Percentiles rank a stretch among this genome's conserved stretches.
These are phyloP conservation scores for Penicillium aurantiogriseum DNA, from an alignment of 2,329 filamentous ascomycete species.

Conservation along the genomic window DNA sequence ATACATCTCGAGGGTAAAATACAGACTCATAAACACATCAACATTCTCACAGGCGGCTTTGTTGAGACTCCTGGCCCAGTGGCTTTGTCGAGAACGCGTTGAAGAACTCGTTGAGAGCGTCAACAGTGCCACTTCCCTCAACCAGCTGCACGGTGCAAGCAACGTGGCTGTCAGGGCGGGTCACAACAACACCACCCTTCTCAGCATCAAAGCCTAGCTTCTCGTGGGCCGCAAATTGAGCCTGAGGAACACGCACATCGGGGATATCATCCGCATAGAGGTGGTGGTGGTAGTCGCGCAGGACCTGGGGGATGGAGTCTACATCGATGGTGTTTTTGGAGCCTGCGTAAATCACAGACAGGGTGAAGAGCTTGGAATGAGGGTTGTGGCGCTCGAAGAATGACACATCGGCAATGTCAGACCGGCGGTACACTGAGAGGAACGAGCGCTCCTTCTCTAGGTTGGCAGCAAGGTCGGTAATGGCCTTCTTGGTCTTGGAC, in stretches of 20 bases:
- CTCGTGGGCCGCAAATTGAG: slow-evolving; percentile 72
- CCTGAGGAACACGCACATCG: slow-evolving; percentile 67
- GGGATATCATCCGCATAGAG: slow-evolving; percentile 83
- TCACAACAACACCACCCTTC: slow-evolving; percentile 75
- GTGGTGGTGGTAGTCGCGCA: slow-evolving; percentile 75
- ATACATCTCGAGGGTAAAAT: slow-evolving; percentile 19
- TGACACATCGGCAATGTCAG: slow-evolving; percentile 61
- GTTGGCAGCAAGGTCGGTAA: slow-evolving; percentile 67
- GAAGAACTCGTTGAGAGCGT: slow-evolving; percentile 83
- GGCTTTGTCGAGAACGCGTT: slow-evolving; percentile 65
- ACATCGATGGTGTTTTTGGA: slow-evolving; percentile 71
- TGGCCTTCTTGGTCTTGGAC: slow-evolving; percentile 57
- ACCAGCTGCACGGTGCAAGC: slow-evolving; percentile 70
- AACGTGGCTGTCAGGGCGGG: slow-evolving; percentile 84
- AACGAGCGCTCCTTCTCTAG: slow-evolving; percentile 69
- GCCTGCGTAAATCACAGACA: slow-evolving; percentile 72
- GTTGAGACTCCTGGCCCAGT: slow-evolving; percentile 34
- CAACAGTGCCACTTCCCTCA: slow-evolving; percentile 74
- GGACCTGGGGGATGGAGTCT: slow-evolving; percentile 64
- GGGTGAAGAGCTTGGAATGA: slow-evolving; percentile 76
- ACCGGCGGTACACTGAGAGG: slow-evolving; percentile 63
- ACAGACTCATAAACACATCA: slow-evolving; percentile 14
- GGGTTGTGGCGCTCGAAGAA: slow-evolving; percentile 83
- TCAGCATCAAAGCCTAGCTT: slow-evolving; percentile 80
- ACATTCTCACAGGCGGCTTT: slow-evolving; percentile 34